Conservation (phyloP, 768 basidiomycete genomes). For the Asterophora lycoperdoides region DNA sequence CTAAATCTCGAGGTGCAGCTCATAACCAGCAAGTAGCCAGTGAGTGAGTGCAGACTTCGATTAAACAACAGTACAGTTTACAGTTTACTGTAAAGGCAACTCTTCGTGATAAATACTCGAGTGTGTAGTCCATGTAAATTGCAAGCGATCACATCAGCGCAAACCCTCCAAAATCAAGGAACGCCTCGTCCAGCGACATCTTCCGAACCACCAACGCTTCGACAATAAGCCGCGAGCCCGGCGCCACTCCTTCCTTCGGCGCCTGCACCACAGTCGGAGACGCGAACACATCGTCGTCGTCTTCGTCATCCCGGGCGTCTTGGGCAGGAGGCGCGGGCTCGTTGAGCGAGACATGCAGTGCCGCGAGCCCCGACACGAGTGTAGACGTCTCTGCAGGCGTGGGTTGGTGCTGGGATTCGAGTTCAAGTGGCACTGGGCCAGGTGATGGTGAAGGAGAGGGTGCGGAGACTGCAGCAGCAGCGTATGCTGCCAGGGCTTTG, state of each 20-base stretch:
- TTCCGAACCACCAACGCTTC: slow-evolving; percentile 80
- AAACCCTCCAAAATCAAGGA: slow-evolving; percentile 71
- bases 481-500: slow-evolving; percentile 29
- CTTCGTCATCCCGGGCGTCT: slow-evolving; percentile 10
- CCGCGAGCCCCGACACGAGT: slow-evolving; percentile 17
- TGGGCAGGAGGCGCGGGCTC: neutral
- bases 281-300: slow-evolving; percentile 37
- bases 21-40: no score
- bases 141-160: slow-evolving; percentile 23
- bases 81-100: no score
- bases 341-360: slow-evolving; percentile 14
- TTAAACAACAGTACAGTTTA: no score
- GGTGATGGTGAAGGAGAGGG: neutral
- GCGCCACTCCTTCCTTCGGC: no score
- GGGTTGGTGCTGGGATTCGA: neutral
- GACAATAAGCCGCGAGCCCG: slow-evolving; percentile 53
- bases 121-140: no score
- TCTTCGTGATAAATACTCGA: no score
- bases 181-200: slow-evolving; percentile 70
- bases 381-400: slow-evolving; percentile 8
- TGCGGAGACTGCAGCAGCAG: slow-evolving; percentile 11
- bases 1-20: no score
- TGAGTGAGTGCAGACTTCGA: no score
- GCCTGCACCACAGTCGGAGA: slow-evolving; percentile 21
- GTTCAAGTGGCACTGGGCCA: neutral